Evolutionary conservation across 495 filamentous ascomycete genomes (phyloP).

Genomic region (Hamigera avellanea): DNA sequence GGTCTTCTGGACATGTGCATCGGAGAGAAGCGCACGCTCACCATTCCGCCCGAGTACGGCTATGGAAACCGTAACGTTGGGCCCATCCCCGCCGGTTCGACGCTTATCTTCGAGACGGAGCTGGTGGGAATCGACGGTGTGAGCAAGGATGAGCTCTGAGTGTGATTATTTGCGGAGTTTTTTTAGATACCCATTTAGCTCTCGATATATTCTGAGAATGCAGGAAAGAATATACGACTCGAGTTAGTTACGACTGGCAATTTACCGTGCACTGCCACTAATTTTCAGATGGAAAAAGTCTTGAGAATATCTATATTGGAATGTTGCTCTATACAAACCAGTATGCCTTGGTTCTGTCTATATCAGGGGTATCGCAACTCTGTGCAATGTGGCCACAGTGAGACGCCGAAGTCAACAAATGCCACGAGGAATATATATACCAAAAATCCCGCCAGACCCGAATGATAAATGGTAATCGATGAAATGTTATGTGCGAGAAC

Average conservation of each 20-base stretch:
- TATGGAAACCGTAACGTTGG: slow-evolving; percentile 71
- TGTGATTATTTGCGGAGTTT: background rate
- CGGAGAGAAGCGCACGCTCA: slow-evolving; percentile 87
- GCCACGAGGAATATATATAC: slow-evolving; percentile 1
- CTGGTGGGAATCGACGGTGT: slow-evolving; percentile 81
- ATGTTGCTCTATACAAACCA: too few relatives aligned
- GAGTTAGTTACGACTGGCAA: too few relatives aligned
- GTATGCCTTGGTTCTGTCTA: too few relatives aligned
- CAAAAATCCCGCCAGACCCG: background rate
- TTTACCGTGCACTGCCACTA: too few relatives aligned
- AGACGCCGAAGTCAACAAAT: background rate
- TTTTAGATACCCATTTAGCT: background rate
- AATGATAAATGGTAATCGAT: background rate
- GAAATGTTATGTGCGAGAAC: too few relatives aligned
- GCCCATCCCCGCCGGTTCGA: slow-evolving; percentile 67
- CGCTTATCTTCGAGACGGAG: slow-evolving; percentile 87
- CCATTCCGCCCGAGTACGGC: slow-evolving; percentile 74
- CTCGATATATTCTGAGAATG: too few relatives aligned
- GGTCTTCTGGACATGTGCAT: slow-evolving; percentile 92
- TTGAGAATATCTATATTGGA: background rate
- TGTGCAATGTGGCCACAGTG: too few relatives aligned
- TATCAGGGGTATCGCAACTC: background rate
- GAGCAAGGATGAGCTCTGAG: slow-evolving; percentile 44
- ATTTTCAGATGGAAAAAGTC: too few relatives aligned
- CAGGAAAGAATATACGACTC: too few relatives aligned